Conservation (phyloP, 805 yeast genomes). For the Saturnispora besseyi region DNA sequence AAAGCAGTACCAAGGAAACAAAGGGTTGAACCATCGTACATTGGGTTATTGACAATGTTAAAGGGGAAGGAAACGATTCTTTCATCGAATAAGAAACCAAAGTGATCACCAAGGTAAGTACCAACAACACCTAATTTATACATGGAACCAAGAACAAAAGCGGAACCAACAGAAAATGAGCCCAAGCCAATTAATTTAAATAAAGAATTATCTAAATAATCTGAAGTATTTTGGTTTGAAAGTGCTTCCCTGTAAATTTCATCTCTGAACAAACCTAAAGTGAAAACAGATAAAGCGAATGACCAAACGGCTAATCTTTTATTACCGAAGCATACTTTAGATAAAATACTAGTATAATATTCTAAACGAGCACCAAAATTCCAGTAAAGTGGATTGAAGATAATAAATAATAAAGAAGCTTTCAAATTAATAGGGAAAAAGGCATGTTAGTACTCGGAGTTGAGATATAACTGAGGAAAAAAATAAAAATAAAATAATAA, state of each 20-base stretch:
- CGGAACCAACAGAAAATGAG: slow-evolving; percentile 60
- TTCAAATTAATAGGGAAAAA: slow-evolving; percentile 2
- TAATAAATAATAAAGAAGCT: slow-evolving; percentile 56
- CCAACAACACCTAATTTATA: slow-evolving; percentile 91
- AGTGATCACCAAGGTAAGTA: slow-evolving; percentile 93
- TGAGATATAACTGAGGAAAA: neutral
- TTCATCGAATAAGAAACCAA: slow-evolving; percentile 87
- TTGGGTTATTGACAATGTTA: slow-evolving; percentile 84
- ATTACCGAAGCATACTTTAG: slow-evolving; percentile 62
- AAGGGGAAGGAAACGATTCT: slow-evolving; percentile 92
- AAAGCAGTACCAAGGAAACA: slow-evolving; percentile 88
- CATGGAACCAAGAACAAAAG: slow-evolving; percentile 80
- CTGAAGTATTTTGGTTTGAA: slow-evolving; percentile 57
- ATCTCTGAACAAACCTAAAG: slow-evolving; percentile 79
- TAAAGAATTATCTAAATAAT: slow-evolving; percentile 37
- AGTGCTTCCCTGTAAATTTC: slow-evolving; percentile 64
- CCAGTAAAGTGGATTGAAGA: slow-evolving; percentile 95
- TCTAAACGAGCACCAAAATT: slow-evolving; percentile 84
- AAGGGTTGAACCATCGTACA: slow-evolving; percentile 90
- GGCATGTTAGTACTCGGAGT: neutral
- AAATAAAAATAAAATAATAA: neutral
- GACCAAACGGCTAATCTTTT: slow-evolving; percentile 72
- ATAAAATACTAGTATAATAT: slow-evolving; percentile 64
- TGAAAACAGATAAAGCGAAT: slow-evolving; percentile 75
- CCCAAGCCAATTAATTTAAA: slow-evolving; percentile 38